phyloP scores from a whole-genome alignment of 2,329 filamentous ascomycete species.

The Parastagonospora nodorum region DNA sequence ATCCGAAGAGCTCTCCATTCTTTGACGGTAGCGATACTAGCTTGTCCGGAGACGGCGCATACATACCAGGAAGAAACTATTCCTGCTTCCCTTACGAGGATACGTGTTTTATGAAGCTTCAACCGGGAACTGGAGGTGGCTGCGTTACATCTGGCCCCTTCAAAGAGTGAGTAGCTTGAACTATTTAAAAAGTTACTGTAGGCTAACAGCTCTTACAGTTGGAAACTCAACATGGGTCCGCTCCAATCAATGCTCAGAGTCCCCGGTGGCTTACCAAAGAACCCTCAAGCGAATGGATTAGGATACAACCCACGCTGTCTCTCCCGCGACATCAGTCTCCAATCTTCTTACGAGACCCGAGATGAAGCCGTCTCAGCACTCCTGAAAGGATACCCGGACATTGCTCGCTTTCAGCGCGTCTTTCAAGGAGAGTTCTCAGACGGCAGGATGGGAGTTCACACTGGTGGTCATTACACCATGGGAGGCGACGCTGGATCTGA shows the following conservation, averaged over 20 bases:
- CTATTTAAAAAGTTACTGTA: conserved; percentile 8
- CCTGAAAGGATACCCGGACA: conserved; percentile 26
- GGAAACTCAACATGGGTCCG: conserved; percentile 50
- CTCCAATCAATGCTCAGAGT: conserved; percentile 44
- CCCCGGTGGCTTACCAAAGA: conserved; percentile 19
- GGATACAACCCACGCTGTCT: conserved; percentile 47
- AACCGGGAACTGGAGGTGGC: conserved; percentile 57
- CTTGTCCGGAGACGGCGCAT: conserved; percentile 53
- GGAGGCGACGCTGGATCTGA: conserved; percentile 36
- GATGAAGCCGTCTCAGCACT: conserved; percentile 28
- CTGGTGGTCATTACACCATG: conserved; percentile 52
- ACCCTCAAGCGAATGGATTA: conserved; percentile 33
- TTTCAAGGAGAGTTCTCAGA: conserved; percentile 46
- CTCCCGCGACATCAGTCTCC: conserved; percentile 41
- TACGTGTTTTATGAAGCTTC: conserved; percentile 7
- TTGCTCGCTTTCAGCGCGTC: conserved; percentile 41
- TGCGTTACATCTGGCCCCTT: conserved; percentile 60
- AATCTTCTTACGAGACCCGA: conserved; percentile 26
- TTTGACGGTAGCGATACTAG: conserved; percentile 60
- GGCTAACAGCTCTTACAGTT: too few relatives aligned
- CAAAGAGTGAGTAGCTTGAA: conserved; percentile 42
- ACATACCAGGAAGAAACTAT: conserved; percentile 28
- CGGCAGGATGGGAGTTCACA: conserved; percentile 49
- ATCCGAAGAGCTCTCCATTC: conserved; percentile 54
- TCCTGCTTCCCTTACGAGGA: conserved; percentile 26